Percentiles rank a stretch among this genome's conserved stretches.
phyloP scores from a whole-genome alignment of 495 filamentous ascomycete genomes.

The Penicillium mononematosum region DNA sequence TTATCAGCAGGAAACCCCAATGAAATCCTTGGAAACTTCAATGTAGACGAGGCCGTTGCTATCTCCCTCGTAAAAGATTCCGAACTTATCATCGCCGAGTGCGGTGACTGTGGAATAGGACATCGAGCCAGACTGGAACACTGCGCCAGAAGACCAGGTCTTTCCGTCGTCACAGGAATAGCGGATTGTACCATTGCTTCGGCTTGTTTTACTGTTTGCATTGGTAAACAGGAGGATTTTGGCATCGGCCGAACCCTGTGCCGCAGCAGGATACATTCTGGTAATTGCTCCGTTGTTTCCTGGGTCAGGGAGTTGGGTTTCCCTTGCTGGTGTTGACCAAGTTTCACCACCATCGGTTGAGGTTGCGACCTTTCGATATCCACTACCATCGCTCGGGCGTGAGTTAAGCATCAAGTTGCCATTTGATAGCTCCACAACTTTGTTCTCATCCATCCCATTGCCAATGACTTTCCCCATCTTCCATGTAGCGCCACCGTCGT shows the following conservation, averaged over 20 bases:
- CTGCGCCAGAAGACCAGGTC: neutral
- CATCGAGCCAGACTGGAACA: neutral
- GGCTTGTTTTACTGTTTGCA: constrained; percentile 2
- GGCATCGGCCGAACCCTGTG: neutral
- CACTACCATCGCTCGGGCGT: neutral
- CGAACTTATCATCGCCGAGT: neutral
- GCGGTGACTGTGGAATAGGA: neutral
- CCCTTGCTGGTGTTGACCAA: neutral
- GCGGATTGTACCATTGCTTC: neutral
- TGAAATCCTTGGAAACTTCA: neutral
- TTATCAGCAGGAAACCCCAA: neutral
- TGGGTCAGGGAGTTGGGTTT: neutral
- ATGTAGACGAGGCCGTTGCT: neutral
- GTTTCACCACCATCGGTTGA: neutral
- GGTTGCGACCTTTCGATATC: neutral
- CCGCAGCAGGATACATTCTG: neutral
- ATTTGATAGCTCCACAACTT: constrained; percentile 1
- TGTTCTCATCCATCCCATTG: constrained; percentile 2
- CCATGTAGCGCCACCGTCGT: neutral
- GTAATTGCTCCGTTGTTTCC: neutral
- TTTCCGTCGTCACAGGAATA: neutral
- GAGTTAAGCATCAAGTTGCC: neutral
- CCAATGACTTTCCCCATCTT: neutral
- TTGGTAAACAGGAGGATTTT: constrained; percentile 1
- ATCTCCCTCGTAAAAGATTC: neutral